These are phyloP conservation scores for Grosmannia penicillata DNA, from an alignment of 2,329 filamentous ascomycete genomes.

Conservation along the genomic window DNA sequence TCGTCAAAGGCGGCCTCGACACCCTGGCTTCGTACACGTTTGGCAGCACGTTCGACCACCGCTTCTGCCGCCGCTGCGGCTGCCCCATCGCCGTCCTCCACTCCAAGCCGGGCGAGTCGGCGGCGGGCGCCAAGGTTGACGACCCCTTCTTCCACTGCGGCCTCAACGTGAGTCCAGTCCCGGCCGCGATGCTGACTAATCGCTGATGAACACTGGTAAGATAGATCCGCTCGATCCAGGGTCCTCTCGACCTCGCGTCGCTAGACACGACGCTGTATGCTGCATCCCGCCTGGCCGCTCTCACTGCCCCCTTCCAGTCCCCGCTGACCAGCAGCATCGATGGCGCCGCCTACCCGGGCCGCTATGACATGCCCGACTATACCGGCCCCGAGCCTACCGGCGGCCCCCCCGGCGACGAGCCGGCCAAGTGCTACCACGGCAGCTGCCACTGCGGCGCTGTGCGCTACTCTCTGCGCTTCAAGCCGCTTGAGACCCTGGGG, in stretches of 20 bases:
- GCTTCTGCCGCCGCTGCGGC: background rate
- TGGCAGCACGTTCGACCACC: conserved; percentile 22
- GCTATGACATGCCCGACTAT: conserved; percentile 22
- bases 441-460: conserved; percentile 39
- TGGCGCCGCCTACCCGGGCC: conserved; percentile 17
- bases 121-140: too few relatives aligned
- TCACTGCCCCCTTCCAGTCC: background rate
- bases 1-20: conserved; percentile 29
- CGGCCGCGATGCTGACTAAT: too few relatives aligned
- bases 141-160: too few relatives aligned
- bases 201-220: too few relatives aligned
- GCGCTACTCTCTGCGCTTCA: conserved; percentile 23
- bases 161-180: too few relatives aligned
- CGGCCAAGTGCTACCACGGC: conserved; percentile 28
- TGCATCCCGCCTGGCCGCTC: background rate
- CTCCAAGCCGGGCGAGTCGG: too few relatives aligned
- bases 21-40: conserved; percentile 30
- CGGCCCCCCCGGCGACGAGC: conserved; percentile 17
- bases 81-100: too few relatives aligned
- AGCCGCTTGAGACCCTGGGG: conserved; percentile 21
- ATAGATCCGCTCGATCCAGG: conserved; percentile 28
- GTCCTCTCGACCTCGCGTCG: conserved; percentile 23
- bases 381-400: conserved; percentile 24
- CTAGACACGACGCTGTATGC: conserved; percentile 23
- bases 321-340: conserved; percentile 19